Evolutionary conservation across 371 early-diverging fungal species (phyloP), one percentile per base, ranked within the genome.

Genomic region (Rhizopus sp.): DNA sequence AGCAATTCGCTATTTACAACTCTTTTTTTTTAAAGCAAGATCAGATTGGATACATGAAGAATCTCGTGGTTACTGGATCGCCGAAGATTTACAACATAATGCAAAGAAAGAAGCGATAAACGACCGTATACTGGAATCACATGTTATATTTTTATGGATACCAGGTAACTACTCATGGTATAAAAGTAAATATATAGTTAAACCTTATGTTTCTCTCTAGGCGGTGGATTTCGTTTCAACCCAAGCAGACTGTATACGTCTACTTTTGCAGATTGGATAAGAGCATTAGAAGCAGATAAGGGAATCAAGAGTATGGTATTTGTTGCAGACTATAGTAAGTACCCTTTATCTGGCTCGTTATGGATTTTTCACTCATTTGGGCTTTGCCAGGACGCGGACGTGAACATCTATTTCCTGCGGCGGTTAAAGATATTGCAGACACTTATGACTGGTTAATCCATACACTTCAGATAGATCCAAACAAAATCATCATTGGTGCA

Each of bases 201-300:
- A 23, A 29, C 6, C 41, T 40, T 13, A 35, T 34, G 3, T 5
- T 35, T 7, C 54, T 41, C 12, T 30, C 7, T 38, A 77, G 77
- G 77, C 35, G 77, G 73, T 12, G 77, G 77, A 23, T 77, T 77
- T 44, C 69, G 77, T 13, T 67, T 69, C 23, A 49, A 73, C 57
- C 58, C 73, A 9, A 62, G 69, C 29, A 37, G 37, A 38, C 50
- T 77, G 7, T 77, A 77, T 54, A 54, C 62, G 8, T 56, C 64
- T 7, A 70, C 70, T 12, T 73, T 69, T 48, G 66, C 64, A 6
- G 55, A 50, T 3, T 73, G 71, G 77, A 69, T 73, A 29, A 51
- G 68, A 7, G 68, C 66, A 50, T 34, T 77, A 7, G 70, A 70
- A 50, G 69, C 73, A 32, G 76, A 75, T 41, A 77, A 71, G 35